A percentile compares a stretch with the other conserved stretches of the same genome.
These are phyloP conservation scores for Ustulina deusta DNA, from an alignment of 2,329 filamentous ascomycete genomes.

Conservation along the genomic window DNA sequence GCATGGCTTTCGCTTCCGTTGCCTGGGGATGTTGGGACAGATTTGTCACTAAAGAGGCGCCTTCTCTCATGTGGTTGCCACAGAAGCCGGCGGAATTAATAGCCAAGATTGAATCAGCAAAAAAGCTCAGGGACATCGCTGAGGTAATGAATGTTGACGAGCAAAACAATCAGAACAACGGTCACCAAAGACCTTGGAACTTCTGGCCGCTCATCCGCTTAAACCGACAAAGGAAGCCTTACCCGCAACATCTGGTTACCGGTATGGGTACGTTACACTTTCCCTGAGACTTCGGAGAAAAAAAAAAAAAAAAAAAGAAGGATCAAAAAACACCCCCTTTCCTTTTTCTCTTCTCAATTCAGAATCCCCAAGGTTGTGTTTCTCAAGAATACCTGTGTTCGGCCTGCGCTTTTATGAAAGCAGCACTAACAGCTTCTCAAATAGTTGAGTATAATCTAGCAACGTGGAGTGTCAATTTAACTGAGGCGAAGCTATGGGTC, in stretches of 20 bases:
- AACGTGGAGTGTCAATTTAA: not conserved
- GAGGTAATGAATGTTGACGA: not conserved
- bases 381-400: not conserved
- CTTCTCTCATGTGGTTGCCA: not conserved
- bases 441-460: conserved; percentile 23
- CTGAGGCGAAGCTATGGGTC: not conserved
- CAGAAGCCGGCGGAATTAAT: not conserved
- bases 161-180: no score
- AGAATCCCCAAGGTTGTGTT: not conserved
- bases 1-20: no score
- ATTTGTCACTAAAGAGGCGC: not conserved
- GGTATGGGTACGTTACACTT: not conserved
- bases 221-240: not conserved
- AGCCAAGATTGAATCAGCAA: not conserved
- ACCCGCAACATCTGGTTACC: not conserved
- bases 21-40: no score
- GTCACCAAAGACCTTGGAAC: conserved; percentile 14
- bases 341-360: not conserved
- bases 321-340: no score
- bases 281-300: no score
- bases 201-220: conserved; percentile 15
- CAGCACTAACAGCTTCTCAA: not conserved
- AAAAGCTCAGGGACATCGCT: not conserved
- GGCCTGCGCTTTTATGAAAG: not conserved
- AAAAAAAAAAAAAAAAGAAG: no score